A percentile compares a stretch with the other conserved stretches of the same genome.
Evolutionary conservation across 148 eudicot species (phyloP).

Genomic region (Bassia scoparia): DNA sequence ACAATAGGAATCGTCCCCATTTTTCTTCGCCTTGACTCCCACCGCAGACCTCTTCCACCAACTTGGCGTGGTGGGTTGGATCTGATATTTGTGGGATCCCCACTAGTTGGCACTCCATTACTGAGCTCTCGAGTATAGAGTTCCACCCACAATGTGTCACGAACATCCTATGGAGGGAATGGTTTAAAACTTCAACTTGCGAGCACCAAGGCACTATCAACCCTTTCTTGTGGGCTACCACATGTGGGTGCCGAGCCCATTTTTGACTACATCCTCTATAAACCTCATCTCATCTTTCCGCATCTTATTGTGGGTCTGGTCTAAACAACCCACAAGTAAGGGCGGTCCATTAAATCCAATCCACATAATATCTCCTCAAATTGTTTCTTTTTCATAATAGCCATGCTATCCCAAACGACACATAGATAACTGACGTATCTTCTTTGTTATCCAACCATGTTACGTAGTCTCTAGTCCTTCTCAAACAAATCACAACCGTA

Average conservation of each 20-base stretch:
- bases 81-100: constrained; percentile 28
- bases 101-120: constrained; percentile 27
- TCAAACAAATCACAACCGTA: constrained; percentile 32
- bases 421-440: constrained; percentile 39
- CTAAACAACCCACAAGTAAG: constrained; percentile 48
- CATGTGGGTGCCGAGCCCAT: constrained; percentile 14
- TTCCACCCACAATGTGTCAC: constrained; percentile 45
- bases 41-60: constrained; percentile 33
- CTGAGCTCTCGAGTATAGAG: constrained; percentile 30
- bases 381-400: constrained; percentile 23
- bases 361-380: constrained; percentile 39
- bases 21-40: constrained; percentile 16
- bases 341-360: constrained; percentile 23
- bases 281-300: constrained; percentile 19
- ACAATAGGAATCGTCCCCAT: constrained; percentile 18
- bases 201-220: constrained; percentile 41
- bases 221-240: constrained; percentile 25
- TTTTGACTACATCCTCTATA: constrained; percentile 7
- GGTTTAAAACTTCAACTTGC: constrained; percentile 38
- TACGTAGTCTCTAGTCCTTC: constrained; percentile 27
- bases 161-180: constrained; percentile 34
- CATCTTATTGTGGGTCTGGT: constrained; percentile 4
- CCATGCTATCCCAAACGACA: constrained; percentile 49
- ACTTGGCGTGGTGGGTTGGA: constrained; percentile 25
- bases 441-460: constrained; percentile 41